Conservation (phyloP, 78 protist genomes). For the Dictyostelium intermedium region DNA sequence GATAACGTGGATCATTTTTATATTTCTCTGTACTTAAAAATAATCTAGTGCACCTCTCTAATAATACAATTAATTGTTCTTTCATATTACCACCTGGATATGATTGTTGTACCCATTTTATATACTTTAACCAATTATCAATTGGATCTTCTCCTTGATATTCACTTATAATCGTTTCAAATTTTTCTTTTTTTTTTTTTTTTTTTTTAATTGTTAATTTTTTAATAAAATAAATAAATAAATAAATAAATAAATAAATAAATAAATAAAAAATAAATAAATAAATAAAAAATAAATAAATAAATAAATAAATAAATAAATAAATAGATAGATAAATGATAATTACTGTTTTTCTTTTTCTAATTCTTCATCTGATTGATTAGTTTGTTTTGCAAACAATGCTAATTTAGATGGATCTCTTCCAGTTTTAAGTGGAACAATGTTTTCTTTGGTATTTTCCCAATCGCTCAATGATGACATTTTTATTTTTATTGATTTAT, state of each 20-base stretch:
- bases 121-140: conserved; percentile 63
- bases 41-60: conserved; percentile 65
- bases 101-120: conserved; percentile 78
- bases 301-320: too few species aligned
- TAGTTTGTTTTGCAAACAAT: background rate
- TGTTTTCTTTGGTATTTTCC: conserved; percentile 79
- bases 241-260: background rate
- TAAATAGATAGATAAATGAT: background rate
- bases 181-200: conserved; percentile 11
- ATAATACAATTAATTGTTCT: conserved; percentile 30
- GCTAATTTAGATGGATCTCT: conserved; percentile 81
- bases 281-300: background rate
- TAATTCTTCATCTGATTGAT: conserved; percentile 1
- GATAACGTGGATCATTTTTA: conserved; percentile 62
- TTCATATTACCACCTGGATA: conserved; percentile 73
- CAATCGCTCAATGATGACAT: conserved; percentile 73
- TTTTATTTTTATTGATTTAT: background rate
- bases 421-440: conserved; percentile 71
- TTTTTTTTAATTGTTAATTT: background rate
- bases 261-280: background rate
- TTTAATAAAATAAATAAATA: too few species aligned
- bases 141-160: conserved; percentile 78
- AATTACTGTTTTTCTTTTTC: conserved; percentile 61
- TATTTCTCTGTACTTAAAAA: conserved; percentile 32
- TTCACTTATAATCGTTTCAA: conserved; percentile 53